These are phyloP conservation scores for Aurifilum marmelostoma DNA, from an alignment of 2,329 filamentous ascomycete species.

Conservation along the genomic window DNA sequence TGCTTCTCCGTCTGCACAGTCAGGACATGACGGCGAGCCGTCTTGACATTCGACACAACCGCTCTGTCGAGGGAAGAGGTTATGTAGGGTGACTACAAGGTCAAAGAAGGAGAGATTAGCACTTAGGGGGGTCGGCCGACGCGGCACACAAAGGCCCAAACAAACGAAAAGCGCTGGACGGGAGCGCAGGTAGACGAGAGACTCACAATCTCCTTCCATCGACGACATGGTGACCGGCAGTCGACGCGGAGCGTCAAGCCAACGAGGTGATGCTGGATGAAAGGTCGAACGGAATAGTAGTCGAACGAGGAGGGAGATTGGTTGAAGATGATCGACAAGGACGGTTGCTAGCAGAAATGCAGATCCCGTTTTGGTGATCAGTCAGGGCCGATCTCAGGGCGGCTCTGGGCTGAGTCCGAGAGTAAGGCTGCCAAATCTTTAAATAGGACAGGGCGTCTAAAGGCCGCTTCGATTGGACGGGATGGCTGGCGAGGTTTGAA, in stretches of 20 bases:
- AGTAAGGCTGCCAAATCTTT: conserved; percentile 28
- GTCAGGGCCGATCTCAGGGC: conserved; percentile 19
- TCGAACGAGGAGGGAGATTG: background rate
- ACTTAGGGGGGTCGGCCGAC: background rate
- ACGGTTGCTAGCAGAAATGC: conserved; percentile 11
- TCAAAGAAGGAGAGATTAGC: conserved; percentile 21
- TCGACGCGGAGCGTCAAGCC: conserved; percentile 10
- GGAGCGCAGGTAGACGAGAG: background rate
- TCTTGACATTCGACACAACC: conserved; percentile 53
- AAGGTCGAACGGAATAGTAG: background rate
- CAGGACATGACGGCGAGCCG: conserved; percentile 48
- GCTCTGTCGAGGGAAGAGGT: conserved; percentile 45
- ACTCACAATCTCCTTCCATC: conserved; percentile 18
- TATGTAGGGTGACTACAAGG: conserved; percentile 32
- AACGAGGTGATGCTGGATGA: background rate
- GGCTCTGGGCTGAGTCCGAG: conserved; percentile 24
- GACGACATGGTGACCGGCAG: conserved; percentile 25
- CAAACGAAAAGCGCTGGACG: background rate
- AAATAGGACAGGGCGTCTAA: conserved; percentile 23
- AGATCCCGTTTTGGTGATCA: conserved; percentile 27
- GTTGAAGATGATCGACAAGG: conserved; percentile 28
- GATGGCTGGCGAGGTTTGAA: background rate
- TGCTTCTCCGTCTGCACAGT: conserved; percentile 45
- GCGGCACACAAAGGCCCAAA: background rate
- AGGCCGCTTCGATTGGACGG: conserved; percentile 4